Evolutionary conservation across 2,329 filamentous ascomycete genomes (phyloP).

Genomic region (Fusarium foetens): DNA sequence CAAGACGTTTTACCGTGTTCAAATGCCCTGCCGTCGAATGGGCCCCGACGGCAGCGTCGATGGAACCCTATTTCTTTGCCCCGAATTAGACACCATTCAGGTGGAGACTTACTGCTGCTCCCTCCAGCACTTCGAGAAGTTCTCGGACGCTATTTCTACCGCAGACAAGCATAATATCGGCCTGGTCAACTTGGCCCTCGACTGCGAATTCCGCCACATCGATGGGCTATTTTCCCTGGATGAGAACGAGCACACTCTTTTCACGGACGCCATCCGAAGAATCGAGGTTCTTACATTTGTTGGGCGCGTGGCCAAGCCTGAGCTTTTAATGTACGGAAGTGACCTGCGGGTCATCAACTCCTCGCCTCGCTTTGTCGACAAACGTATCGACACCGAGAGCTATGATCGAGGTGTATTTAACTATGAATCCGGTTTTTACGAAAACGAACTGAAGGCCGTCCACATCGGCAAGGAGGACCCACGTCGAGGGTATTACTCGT

Average conservation of each 20-base stretch:
- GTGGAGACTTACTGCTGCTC: fast-evolving
- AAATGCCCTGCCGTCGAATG: not conserved
- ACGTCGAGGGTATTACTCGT: not conserved
- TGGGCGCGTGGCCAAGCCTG: not conserved
- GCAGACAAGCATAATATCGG: not conserved
- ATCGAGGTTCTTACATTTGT: not conserved
- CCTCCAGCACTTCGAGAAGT: not conserved
- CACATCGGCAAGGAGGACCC: not conserved
- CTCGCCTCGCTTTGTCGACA: fast-evolving
- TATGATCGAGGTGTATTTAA: not conserved
- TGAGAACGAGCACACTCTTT: not conserved
- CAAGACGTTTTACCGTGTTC: not conserved
- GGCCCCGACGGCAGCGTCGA: too few relatives aligned
- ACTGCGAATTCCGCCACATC: not conserved
- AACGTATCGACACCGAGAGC: not conserved
- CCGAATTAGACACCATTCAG: not conserved
- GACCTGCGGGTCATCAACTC: not conserved
- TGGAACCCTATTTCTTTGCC: not conserved
- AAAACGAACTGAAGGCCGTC: not conserved
- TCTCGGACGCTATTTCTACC: fast-evolving
- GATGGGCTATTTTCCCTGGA: not conserved
- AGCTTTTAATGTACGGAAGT: not conserved
- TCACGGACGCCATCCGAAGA: not conserved
- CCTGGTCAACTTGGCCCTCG: not conserved
- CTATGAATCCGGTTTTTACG: not conserved